Percentiles rank a stretch among this genome's conserved stretches.
These are phyloP conservation scores for Cadophora sp. DNA, from an alignment of 2,329 filamentous ascomycete genomes.

Conservation along the genomic window DNA sequence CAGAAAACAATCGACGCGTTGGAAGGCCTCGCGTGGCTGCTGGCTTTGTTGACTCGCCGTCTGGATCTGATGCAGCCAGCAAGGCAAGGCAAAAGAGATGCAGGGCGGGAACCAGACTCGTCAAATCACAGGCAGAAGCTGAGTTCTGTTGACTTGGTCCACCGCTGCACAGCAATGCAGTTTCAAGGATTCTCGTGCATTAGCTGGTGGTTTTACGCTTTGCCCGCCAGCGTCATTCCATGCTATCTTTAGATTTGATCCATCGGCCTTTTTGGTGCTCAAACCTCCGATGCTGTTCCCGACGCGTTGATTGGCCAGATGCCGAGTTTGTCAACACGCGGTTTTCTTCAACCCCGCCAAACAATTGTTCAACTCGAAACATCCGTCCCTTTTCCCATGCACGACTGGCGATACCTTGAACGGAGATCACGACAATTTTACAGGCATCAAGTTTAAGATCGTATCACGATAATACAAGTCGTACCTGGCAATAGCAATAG, in stretches of 20 bases:
- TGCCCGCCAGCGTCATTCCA: constrained; percentile 20
- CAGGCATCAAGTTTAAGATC: not conserved
- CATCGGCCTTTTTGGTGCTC: constrained; percentile 1
- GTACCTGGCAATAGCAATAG: not conserved
- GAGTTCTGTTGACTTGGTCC: not conserved
- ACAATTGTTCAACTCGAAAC: constrained; percentile 31
- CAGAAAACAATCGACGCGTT: constrained; percentile 19
- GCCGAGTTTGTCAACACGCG: constrained; percentile 31
- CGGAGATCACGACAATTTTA: constrained; percentile 1
- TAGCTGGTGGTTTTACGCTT: constrained; percentile 12
- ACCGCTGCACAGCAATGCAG: constrained; percentile 14
- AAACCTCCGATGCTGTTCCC: not conserved
- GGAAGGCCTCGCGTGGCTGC: not conserved
- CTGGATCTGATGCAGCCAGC: not conserved
- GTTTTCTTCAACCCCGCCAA: constrained; percentile 30
- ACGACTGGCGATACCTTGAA: not conserved
- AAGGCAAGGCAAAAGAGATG: too few species aligned
- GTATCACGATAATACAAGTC: constrained; percentile 6
- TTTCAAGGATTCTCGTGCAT: constrained; percentile 22
- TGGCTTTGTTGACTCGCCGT: constrained; percentile 12
- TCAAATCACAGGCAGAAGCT: constrained; percentile 7
- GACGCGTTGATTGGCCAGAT: constrained; percentile 40
- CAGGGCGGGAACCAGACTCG: not conserved
- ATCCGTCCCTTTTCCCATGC: constrained; percentile 7
- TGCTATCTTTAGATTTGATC: constrained; percentile 20